Evolutionary conservation across 345 rosid species (phyloP), one percentile per base, ranked within the genome.

Genomic region (Syzygium jambos): DNA sequence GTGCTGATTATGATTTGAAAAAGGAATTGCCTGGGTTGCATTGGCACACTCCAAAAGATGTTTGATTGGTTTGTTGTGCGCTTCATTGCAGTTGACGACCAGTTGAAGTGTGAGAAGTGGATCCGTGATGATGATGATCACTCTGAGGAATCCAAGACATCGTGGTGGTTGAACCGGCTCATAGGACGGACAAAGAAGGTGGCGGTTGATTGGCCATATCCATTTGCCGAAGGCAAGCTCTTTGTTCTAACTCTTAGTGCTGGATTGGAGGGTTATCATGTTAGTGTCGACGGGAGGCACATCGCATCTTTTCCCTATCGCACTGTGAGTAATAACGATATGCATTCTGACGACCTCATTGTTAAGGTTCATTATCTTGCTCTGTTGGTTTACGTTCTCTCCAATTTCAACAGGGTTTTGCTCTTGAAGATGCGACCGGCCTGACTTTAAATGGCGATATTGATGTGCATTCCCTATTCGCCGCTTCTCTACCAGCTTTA

Each of bases 341-440:
- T 52, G 56, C 54, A 52, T 49, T 14, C 51, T 43, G 14, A 25
- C 43, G 12, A 30, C 27, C 80, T 41, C 43, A 9, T 49, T 19
- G 16, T 2, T 16, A 73, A 85, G 51, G 43, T 11, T 68, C 57
- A 3, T 51, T 52, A 13, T 52, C 49, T 51, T 56, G 83, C 84
- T 51, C 56, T 83, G 63, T 89, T 90, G 80, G 85, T 89, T 89
- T 89, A 52, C n/a, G 51, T 84, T 51, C 59, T 87, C 88, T 68
- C 78, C 84, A 15, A 84, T 89, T 89, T 59, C 84, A 87, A n/a
- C 91, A 97, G 99, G 98, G 98, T 43, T 97, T 91, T 90, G 93
- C 98, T 12, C 96, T 97, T 12, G 99, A 97, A 93, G 99, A 97
- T 95, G 99, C 99, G 61, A 97, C 99, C 5, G 98, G 98, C 56